Percentiles rank a stretch among this genome's conserved stretches.
phyloP scores from a whole-genome alignment of 257 asterid genomes.

The Verbena officinalis region DNA sequence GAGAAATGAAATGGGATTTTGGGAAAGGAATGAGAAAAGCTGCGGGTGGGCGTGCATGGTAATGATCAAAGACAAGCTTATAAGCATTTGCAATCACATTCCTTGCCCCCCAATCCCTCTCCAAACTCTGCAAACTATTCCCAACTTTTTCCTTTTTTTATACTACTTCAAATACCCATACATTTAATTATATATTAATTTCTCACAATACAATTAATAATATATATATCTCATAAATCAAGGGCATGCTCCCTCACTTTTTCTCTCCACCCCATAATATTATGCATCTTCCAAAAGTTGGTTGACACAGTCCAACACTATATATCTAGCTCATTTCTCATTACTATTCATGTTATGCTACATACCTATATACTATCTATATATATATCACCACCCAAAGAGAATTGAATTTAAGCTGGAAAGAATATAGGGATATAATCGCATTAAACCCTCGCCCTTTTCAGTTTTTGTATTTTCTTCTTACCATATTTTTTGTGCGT shows the following conservation, averaged over 20 bases:
- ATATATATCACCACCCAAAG: too few species aligned
- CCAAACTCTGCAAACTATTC: conserved; percentile 40
- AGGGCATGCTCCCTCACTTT: conserved; percentile 37
- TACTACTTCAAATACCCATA: conserved; percentile 30
- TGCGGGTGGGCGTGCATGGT: conserved; percentile 67
- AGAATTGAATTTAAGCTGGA: too few species aligned
- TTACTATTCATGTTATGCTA: too few species aligned
- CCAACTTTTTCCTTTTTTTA: conserved; percentile 24
- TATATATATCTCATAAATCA: conserved; percentile 12
- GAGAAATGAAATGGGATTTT: conserved; percentile 42
- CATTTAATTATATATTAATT: conserved; percentile 21
- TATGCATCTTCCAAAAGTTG: conserved; percentile 17
- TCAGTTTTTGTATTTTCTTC: too few species aligned
- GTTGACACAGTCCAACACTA: background rate
- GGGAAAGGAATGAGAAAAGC: conserved; percentile 50
- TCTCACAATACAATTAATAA: conserved; percentile 3
- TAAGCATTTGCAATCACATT: conserved; percentile 34
- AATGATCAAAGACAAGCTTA: conserved; percentile 53
- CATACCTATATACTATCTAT: too few species aligned
- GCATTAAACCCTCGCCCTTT: too few species aligned
- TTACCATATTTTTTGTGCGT: too few species aligned
- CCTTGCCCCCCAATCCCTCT: conserved; percentile 68
- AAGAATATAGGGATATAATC: too few species aligned
- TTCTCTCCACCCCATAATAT: conserved; percentile 32
- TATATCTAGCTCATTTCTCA: too few species aligned